phyloP scores from a whole-genome alignment of 176 grass and related monocot genomes.

The Ananas comosus region DNA sequence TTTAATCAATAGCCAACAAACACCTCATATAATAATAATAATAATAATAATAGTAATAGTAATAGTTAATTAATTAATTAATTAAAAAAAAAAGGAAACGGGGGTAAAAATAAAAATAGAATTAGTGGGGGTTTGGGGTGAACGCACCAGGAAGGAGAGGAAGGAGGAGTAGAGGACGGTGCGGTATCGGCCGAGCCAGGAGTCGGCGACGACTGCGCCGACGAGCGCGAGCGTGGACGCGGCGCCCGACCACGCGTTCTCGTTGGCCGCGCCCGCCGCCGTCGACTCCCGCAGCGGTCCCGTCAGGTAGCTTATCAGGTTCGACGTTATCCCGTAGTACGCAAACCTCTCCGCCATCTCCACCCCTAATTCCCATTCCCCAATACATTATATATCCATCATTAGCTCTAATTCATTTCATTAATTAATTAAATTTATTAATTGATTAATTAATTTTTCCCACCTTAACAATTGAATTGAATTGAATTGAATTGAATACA shows the following conservation, averaged over 20 bases:
- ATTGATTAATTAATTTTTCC: no score
- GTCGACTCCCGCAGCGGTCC: slow-evolving; percentile 46
- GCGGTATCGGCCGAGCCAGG: slow-evolving; percentile 35
- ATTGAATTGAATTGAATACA: no score
- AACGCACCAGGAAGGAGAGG: not conserved
- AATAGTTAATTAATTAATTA: not conserved
- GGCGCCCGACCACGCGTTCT: slow-evolving; percentile 43
- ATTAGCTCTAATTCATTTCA: no score
- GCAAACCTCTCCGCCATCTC: slow-evolving; percentile 54
- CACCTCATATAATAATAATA: not conserved
- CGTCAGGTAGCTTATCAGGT: slow-evolving; percentile 71
- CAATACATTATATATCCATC: not conserved
- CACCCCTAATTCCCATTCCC: slow-evolving; percentile 14
- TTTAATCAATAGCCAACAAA: no score
- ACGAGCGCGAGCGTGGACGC: slow-evolving; percentile 40
- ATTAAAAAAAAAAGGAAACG: not conserved
- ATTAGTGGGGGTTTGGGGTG: not conserved
- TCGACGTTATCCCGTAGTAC: slow-evolving; percentile 42
- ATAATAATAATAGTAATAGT: not conserved
- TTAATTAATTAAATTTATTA: no score
- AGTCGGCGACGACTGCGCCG: slow-evolving; percentile 51
- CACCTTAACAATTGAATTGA: no score
- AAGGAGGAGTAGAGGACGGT: slow-evolving; percentile 19
- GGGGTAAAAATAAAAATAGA: no score
- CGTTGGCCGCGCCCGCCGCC: slow-evolving; percentile 27